These are phyloP conservation scores for Heterobasidion annosum DNA, from an alignment of 1,284 basidiomycete genomes.

Conservation along the genomic window DNA sequence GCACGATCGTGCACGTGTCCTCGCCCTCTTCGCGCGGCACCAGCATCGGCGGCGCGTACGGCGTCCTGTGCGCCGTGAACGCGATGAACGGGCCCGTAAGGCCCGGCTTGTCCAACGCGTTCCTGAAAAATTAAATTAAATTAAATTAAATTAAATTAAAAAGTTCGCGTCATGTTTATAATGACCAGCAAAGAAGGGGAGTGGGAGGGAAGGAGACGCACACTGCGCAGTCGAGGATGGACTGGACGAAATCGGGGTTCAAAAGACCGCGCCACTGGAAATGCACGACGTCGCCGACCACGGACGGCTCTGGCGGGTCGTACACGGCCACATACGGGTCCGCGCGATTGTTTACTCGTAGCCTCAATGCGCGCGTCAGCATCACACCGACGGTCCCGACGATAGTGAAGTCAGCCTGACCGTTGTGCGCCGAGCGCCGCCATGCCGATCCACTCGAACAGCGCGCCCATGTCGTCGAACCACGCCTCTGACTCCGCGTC, in stretches of 20 bases:
- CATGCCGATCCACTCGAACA: constrained; percentile 70
- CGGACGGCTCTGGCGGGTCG: constrained; percentile 32
- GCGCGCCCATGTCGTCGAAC: constrained; percentile 28
- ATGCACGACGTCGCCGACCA: constrained; percentile 35
- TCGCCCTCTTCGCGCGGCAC: constrained; percentile 38
- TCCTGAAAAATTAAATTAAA: no score
- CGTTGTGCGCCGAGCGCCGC: constrained; percentile 36
- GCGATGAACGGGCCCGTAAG: constrained; percentile 4
- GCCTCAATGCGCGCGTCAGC: constrained; percentile 14
- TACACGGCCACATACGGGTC: constrained; percentile 39
- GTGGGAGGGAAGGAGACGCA: constrained; percentile 12
- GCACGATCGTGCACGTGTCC: constrained; percentile 38
- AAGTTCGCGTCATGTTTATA: no score
- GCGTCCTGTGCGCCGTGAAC: constrained; percentile 7
- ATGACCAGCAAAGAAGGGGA: no score
- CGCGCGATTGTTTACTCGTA: constrained; percentile 28
- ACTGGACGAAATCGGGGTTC: constrained; percentile 36
- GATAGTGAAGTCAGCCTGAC: constrained; percentile 13
- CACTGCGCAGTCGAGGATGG: constrained; percentile 31
- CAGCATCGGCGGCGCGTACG: constrained; percentile 17
- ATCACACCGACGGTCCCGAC: neutral
- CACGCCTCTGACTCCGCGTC: constrained; percentile 30
- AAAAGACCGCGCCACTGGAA: constrained; percentile 55
- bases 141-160: no score
- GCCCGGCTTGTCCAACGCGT: no score